Evolutionary conservation across 352 stramenopile genomes (phyloP).

Genomic region (Achlya hypogyna): DNA sequence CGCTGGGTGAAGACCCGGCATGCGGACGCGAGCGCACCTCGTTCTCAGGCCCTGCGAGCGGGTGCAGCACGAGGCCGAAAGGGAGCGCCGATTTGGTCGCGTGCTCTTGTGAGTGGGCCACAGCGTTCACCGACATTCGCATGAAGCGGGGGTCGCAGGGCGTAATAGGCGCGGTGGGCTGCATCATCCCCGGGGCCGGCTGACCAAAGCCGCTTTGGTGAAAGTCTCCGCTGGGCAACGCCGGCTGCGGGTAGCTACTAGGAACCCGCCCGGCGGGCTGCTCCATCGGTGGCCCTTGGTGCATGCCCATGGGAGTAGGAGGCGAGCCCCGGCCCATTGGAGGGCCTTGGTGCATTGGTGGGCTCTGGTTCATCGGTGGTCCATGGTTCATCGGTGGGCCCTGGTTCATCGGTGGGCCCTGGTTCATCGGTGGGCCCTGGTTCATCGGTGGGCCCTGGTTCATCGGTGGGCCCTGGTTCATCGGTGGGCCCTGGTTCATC

Average conservation of each 20-base stretch:
- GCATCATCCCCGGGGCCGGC: slow-evolving; percentile 34
- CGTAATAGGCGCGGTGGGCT: slow-evolving; percentile 57
- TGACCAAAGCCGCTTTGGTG: slow-evolving; percentile 8
- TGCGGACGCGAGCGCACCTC: background rate
- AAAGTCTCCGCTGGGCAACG: slow-evolving; percentile 16
- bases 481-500: background rate
- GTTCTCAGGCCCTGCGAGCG: slow-evolving; percentile 53
- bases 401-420: background rate
- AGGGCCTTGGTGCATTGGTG: background rate
- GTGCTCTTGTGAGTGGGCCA: slow-evolving; percentile 78
- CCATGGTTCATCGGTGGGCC: background rate
- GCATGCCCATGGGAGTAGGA: background rate
- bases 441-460: background rate
- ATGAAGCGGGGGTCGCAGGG: slow-evolving; percentile 78
- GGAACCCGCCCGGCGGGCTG: background rate
- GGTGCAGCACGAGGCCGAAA: slow-evolving; percentile 77
- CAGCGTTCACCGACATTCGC: slow-evolving; percentile 57
- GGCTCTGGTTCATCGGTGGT: background rate
- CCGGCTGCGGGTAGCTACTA: background rate
- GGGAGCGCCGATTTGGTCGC: slow-evolving; percentile 77
- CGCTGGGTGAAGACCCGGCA: background rate
- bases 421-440: background rate
- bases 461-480: background rate
- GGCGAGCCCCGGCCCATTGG: background rate
- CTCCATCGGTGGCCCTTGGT: background rate